Evolutionary conservation across 1,139 yeast species (phyloP).

Genomic region (Kodamaea alishanica): DNA sequence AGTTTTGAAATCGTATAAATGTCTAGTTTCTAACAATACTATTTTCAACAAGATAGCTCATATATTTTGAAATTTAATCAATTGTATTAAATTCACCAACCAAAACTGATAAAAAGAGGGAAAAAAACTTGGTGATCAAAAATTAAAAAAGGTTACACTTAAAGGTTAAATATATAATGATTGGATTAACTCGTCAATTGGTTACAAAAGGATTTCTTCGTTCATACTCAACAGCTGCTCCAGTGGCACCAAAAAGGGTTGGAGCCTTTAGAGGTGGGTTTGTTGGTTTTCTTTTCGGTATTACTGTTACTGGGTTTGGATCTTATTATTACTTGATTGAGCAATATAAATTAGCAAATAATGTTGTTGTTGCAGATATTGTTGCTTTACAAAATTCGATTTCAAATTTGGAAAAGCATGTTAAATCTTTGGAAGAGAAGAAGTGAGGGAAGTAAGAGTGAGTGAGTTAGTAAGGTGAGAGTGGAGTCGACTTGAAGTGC

Average conservation of each 20-base stretch:
- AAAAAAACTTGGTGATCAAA: neutral
- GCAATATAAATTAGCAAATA: slow-evolving; percentile 70
- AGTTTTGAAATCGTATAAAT: too few relatives aligned
- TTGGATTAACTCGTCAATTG: slow-evolving; percentile 21
- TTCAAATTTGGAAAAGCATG: slow-evolving; percentile 62
- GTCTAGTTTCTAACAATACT: neutral
- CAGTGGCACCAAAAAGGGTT: slow-evolving; percentile 34
- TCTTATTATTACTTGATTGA: slow-evolving; percentile 77
- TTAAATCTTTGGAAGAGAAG: slow-evolving; percentile 49
- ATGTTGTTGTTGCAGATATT: slow-evolving; percentile 72
- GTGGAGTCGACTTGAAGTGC: too few relatives aligned
- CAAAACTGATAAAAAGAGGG: neutral
- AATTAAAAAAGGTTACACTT: neutral
- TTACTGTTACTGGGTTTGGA: slow-evolving; percentile 67
- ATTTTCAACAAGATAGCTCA: neutral
- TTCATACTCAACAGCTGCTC: slow-evolving; percentile 30
- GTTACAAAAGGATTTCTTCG: slow-evolving; percentile 20
- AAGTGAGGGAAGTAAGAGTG: slow-evolving; percentile 18
- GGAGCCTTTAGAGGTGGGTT: slow-evolving; percentile 68
- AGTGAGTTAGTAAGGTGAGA: too few relatives aligned
- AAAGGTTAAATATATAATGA: slow-evolving; percentile 10
- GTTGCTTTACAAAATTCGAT: slow-evolving; percentile 67
- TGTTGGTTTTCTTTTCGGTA: slow-evolving; percentile 76
- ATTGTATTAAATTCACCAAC: neutral
- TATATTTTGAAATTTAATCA: neutral